Evolutionary conservation across 495 filamentous ascomycete species (phyloP).

Genomic region (Penicillium taxi): DNA sequence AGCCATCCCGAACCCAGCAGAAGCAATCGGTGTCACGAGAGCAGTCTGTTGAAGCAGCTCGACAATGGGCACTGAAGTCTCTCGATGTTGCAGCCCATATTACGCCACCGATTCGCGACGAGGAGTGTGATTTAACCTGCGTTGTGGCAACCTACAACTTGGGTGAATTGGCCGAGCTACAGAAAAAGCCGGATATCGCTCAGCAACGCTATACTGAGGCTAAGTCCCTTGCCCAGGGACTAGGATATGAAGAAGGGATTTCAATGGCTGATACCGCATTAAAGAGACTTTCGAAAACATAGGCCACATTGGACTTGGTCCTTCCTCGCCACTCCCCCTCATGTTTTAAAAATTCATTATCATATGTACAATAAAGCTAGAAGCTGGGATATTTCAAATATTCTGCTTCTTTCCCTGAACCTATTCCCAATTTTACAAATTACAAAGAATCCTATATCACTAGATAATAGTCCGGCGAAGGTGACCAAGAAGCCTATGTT

Average conservation of each 20-base stretch:
- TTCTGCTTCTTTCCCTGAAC: no score
- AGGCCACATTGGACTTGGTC: conserved; percentile 3
- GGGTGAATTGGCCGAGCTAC: conserved; percentile 69
- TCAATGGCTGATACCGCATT: conserved; percentile 42
- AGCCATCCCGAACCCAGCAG: conserved; percentile 36
- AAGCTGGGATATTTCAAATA: no score
- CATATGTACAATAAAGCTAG: no score
- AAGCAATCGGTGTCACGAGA: conserved; percentile 35
- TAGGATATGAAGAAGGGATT: conserved; percentile 59
- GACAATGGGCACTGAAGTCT: conserved; percentile 70
- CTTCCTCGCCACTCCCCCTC: no score
- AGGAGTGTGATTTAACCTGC: conserved; percentile 82
- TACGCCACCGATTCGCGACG: conserved; percentile 50
- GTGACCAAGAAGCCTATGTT: no score
- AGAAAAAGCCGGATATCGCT: conserved; percentile 58
- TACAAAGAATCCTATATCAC: no score
- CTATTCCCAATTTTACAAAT: no score
- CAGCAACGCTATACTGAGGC: conserved; percentile 49
- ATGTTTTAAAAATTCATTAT: no score
- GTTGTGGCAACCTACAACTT: conserved; percentile 79
- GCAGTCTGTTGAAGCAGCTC: conserved; percentile 51
- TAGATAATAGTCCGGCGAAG: no score
- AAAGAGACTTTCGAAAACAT: conserved; percentile 37
- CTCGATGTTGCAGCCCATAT: conserved; percentile 51
- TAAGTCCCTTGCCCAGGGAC: conserved; percentile 47